These are phyloP conservation scores for Orbilia ellipsospora DNA, from an alignment of 2,329 filamentous ascomycete genomes.

Conservation along the genomic window DNA sequence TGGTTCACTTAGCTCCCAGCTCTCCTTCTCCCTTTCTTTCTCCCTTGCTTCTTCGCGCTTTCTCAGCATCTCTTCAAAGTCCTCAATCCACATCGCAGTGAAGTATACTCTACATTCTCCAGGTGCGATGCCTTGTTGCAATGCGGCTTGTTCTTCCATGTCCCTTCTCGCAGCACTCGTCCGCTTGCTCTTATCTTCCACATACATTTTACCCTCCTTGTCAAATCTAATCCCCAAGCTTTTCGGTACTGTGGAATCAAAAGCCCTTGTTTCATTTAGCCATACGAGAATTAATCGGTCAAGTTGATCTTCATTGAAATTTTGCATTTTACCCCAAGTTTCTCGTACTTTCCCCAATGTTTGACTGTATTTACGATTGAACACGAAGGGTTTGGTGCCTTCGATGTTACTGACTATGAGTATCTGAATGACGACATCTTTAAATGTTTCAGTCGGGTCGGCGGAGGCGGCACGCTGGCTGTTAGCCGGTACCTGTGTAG, in stretches of 20 bases:
- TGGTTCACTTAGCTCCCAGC: slow-evolving; percentile 10
- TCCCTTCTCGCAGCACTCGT: slow-evolving; percentile 10
- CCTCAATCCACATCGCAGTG: slow-evolving; percentile 43
- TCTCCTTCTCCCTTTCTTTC: not conserved
- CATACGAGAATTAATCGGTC: slow-evolving; percentile 35
- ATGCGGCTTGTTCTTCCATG: slow-evolving; percentile 22
- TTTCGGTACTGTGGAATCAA: slow-evolving; percentile 42
- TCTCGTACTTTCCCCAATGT: slow-evolving; percentile 42
- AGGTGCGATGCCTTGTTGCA: slow-evolving; percentile 31
- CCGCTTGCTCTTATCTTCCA: slow-evolving; percentile 8
- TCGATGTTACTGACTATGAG: slow-evolving; percentile 42
- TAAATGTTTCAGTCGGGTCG: slow-evolving; percentile 27
- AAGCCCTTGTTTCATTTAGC: slow-evolving; percentile 44
- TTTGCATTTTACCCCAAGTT: slow-evolving; percentile 40
- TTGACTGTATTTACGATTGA: slow-evolving; percentile 42
- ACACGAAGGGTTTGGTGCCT: slow-evolving; percentile 32
- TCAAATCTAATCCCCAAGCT: slow-evolving; percentile 47
- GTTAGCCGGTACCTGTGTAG: not conserved
- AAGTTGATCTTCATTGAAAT: slow-evolving; percentile 25
- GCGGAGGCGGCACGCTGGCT: slow-evolving; percentile 30
- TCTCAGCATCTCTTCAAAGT: slow-evolving; percentile 29
- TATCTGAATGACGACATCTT: slow-evolving; percentile 43
- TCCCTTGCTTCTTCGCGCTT: slow-evolving; percentile 24
- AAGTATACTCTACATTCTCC: slow-evolving; percentile 45
- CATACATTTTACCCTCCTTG: slow-evolving; percentile 43